Percentiles rank a stretch among this genome's conserved stretches.
These are phyloP conservation scores for Vaccinium macrocarpon DNA, from an alignment of 148 eudicot genomes.

Conservation along the genomic window DNA sequence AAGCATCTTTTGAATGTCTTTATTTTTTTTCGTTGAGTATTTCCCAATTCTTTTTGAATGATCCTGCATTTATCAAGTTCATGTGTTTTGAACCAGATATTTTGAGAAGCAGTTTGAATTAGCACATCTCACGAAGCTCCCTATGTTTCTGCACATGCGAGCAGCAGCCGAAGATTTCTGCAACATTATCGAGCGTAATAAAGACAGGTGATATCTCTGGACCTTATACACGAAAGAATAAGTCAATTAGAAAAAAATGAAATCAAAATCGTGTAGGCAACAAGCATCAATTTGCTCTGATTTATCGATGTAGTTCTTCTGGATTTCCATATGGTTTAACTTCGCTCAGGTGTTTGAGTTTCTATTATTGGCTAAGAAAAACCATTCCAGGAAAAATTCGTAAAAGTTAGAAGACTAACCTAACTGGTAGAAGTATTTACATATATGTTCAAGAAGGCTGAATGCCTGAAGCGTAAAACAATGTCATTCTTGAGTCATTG, in stretches of 20 bases:
- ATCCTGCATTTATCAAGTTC: conserved; percentile 6
- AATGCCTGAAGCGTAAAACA: not conserved
- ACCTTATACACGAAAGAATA: not conserved
- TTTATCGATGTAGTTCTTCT: not conserved
- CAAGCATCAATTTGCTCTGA: not conserved
- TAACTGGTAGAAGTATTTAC: not conserved
- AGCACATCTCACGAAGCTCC: conserved; percentile 75
- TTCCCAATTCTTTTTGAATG: not conserved
- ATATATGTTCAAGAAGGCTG: not conserved
- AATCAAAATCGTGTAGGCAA: not conserved
- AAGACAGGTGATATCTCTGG: conserved; percentile 53
- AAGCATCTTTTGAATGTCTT: not conserved
- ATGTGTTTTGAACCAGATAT: conserved; percentile 42
- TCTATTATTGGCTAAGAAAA: not conserved
- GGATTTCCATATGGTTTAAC: conserved; percentile 4
- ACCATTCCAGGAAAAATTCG: not conserved
- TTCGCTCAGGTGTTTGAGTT: conserved; percentile 1
- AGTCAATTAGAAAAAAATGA: not conserved
- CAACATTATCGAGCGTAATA: conserved; percentile 62
- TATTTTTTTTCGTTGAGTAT: not conserved
- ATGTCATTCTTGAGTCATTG: not conserved
- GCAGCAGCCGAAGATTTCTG: conserved; percentile 96
- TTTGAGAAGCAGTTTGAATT: conserved; percentile 93
- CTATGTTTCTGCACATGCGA: conserved; percentile 99
- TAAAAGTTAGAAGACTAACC: not conserved